Percentiles rank a stretch among this genome's conserved stretches.
Evolutionary conservation across 768 basidiomycete genomes (phyloP).

Genomic region (Boletus tomentosulus): DNA sequence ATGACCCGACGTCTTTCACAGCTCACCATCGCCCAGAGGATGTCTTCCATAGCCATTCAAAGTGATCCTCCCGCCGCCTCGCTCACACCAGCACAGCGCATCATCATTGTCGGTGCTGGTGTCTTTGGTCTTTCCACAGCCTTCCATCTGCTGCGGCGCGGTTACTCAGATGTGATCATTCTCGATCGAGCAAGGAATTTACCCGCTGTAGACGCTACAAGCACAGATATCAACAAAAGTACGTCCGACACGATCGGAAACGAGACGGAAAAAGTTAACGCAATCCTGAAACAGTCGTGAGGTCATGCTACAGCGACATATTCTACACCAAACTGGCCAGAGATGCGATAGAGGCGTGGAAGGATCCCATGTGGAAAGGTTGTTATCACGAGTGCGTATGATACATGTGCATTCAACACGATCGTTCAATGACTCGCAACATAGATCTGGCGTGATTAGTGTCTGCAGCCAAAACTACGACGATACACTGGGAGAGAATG

Average conservation of each 20-base stretch:
- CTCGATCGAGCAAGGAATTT: conserved; percentile 66
- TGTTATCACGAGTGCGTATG: conserved; percentile 71
- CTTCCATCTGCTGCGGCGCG: conserved; percentile 64
- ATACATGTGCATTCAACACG: neutral
- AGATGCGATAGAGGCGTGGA: conserved; percentile 78
- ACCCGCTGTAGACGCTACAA: conserved; percentile 82
- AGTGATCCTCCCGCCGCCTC: neutral
- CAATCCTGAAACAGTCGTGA: conserved; percentile 49
- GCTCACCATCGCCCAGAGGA: neutral
- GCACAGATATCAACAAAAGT: conserved; percentile 48
- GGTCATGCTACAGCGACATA: conserved; percentile 65
- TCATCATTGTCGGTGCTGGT: conserved; percentile 74
- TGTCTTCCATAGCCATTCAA: neutral
- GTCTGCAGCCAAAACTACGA: conserved; percentile 38
- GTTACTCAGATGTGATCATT: conserved; percentile 67
- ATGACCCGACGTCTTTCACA: neutral
- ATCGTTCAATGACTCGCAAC: neutral
- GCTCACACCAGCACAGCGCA: conserved; percentile 12
- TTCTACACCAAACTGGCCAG: conserved; percentile 70
- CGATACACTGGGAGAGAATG: conserved; percentile 57
- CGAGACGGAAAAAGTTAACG: neutral
- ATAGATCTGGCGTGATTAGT: conserved; percentile 27
- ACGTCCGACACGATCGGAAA: neutral
- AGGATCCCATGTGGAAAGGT: conserved; percentile 61
- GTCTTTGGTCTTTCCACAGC: conserved; percentile 89